Evolutionary conservation across 2,329 filamentous ascomycete species (phyloP), one percentile per base, ranked within the genome.

Genomic region (Coleophoma crateriformis): DNA sequence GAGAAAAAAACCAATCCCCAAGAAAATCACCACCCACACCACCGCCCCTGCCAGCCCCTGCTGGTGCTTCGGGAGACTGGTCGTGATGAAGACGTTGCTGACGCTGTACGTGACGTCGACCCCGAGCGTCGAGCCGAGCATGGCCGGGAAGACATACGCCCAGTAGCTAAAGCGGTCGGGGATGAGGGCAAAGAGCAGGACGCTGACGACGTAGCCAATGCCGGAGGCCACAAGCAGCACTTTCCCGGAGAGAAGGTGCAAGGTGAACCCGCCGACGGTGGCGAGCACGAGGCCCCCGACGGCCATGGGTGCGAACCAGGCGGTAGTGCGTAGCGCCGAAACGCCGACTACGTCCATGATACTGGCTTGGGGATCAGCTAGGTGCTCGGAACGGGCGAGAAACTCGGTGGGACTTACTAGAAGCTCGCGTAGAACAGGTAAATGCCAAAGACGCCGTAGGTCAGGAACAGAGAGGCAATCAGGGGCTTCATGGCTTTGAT

Each of bases 91-190:
- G 52, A 90, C 76, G 58, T 84, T 89, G 17, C 80, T 79, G 3
- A 90, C 77, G 59, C 83, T 88, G 68, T 82, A 89, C 14, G 79
- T 80, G 46, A 89, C 79, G 60, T 90, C 87, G 51, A 90, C 80
- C 15, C 83, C 85, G 33, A 89, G 71, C 0, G 86, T 90, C 14
- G 74, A 76, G 53, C 81, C 77, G 3, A 84, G 59, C 80, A 85
- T 85, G 51, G 79, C 71, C 0, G 85, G 82, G 60, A 90, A 88
- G 22, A 87, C 72, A 58, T 77, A 89, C 0, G 82, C 77, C 87
- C 86, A 90, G 71, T 58, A 58, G 10, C 60, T 51, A 14, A 47
- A 45, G 20, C 27, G n/a, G 6, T 27, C 27, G 88, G 77, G 77
- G 13, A 73, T 65, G 17, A 78, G 57, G 12, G 77, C 78, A 49